Evolutionary conservation across 1,139 yeast species (phyloP), one percentile per base, ranked within the genome.

Genomic region (Candida frijolesensis): DNA sequence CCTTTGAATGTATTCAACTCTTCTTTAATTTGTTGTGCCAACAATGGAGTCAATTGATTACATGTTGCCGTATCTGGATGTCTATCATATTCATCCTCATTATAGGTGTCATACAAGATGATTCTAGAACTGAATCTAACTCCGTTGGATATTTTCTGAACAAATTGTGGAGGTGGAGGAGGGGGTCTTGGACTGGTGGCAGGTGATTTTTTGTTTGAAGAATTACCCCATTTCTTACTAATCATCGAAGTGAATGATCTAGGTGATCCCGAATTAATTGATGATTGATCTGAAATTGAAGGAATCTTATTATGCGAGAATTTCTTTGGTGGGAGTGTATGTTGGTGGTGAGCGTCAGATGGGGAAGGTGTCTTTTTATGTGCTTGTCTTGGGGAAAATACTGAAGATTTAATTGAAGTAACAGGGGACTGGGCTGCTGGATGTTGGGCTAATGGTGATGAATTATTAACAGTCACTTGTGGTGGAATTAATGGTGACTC

Each of bases 21-120:
- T 46, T 87, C 90, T 70, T 85, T 87, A 62, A 94, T 90, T 69
- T 84, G 85, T 67, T 89, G 94, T 0, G 97, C 98, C 64, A 92
- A 73, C 49, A 80, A 74, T 4, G 98, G 97, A 1, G 97, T 92
- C 67, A 92, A 76, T 63, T 87, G 91, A 68, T 92, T 91, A 72
- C 98, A 92, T 1, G 98, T 91, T 4, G 96, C 96, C 42, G 87
- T 78, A 57, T 91, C 98, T 0, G 98, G 97, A 57, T 87, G 91
- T 60, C 99, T 83, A 66, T 94, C 98, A 65, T 94, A 94, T 58
- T 89, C 97, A 15, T 82, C 84, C 44, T 87, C 85, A 54, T 87
- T 82, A 66, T 88, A 91, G 0, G 97, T 94, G 56, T 91, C 96
- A 67, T 86, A 94, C 46, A 94, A 79, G 11, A 90, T 82, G 56